These are phyloP conservation scores for Hyaloscypha hepaticicola DNA, from an alignment of 495 filamentous ascomycete genomes.

Conservation along the genomic window DNA sequence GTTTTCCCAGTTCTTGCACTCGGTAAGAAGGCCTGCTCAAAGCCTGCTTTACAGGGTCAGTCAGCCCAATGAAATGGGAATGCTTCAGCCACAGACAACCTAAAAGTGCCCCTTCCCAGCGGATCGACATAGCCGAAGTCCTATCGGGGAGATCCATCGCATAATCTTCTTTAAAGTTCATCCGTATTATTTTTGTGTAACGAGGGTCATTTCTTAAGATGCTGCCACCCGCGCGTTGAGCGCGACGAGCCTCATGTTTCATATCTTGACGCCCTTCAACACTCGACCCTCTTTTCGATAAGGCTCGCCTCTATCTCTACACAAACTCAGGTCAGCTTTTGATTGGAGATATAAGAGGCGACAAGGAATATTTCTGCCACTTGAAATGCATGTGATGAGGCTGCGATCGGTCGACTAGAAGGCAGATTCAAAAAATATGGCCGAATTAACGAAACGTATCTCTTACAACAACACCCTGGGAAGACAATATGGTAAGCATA, in stretches of 20 bases:
- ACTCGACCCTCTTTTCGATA: neutral
- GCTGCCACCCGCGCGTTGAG: neutral
- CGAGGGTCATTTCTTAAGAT: neutral
- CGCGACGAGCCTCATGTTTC: neutral
- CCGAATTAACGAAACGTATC: neutral
- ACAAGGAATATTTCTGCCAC: too few species aligned
- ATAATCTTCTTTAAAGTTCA: neutral
- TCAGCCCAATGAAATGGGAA: neutral
- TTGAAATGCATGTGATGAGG: neutral
- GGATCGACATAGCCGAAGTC: constrained; percentile 2
- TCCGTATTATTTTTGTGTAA: neutral
- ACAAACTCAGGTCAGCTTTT: too few species aligned
- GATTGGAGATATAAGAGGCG: too few species aligned
- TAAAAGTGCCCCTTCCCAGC: neutral
- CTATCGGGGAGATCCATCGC: neutral
- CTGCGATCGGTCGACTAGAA: neutral
- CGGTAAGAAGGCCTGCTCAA: neutral
- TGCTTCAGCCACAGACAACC: neutral
- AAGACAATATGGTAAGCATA: constrained; percentile 7
- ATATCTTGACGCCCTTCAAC: neutral
- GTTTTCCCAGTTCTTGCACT: neutral
- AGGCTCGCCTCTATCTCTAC: neutral
- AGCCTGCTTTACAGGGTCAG: neutral
- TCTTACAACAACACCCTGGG: neutral
- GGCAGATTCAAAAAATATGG: neutral